Evolutionary conservation across 257 asterid species (phyloP), one percentile per base, ranked within the genome.

Genomic region (Ocimum tenuiflorum): DNA sequence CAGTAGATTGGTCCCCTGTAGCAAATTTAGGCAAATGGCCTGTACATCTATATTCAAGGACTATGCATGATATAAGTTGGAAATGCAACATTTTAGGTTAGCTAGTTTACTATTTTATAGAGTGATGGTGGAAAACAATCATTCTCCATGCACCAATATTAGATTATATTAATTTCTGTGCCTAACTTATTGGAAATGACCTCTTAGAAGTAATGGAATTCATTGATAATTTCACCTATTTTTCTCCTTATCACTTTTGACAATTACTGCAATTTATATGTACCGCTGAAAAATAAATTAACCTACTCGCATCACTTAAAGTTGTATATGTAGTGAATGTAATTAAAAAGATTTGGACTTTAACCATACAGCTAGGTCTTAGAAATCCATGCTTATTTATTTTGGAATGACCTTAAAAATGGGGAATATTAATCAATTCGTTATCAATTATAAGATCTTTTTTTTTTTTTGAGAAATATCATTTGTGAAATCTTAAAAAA

Each of bases 1-100:
- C 7, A 55, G 29, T 74, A 79, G 78, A 7, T 75, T 75, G 78
- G 83, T 79, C 83, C 83, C 72, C 65, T 57, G 60, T 67, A 62
- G 61, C 73, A 75, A 71, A 58, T 54, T 63, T 58, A 67, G 75
- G 75, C 12, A 75, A 31, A 74, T 61, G 54, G 67, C 51, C 80
- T 63, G 46, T 56, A 55, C 43, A 47, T 53, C 45, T 68, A 52
- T 45, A 48, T 4, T 2, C 3, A 60, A 71, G 69, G 42, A 65
- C 73, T 65, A 39, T 39, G 60, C 58, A 55, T 63, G 66, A 59
- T 39, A 51, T 73, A 52, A 68, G 73, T 68, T 63, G 73, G 67
- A 51, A 72, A 24, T 72, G 62, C 75, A 39, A 72, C 65, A 77
- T 41, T 70, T 49, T 50, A 65, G 70, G 67, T 38, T 60, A 38